Evolutionary conservation across 78 protist species (phyloP), one percentile per base, ranked within the genome.

Genomic region (Polysphondylium violaceum): DNA sequence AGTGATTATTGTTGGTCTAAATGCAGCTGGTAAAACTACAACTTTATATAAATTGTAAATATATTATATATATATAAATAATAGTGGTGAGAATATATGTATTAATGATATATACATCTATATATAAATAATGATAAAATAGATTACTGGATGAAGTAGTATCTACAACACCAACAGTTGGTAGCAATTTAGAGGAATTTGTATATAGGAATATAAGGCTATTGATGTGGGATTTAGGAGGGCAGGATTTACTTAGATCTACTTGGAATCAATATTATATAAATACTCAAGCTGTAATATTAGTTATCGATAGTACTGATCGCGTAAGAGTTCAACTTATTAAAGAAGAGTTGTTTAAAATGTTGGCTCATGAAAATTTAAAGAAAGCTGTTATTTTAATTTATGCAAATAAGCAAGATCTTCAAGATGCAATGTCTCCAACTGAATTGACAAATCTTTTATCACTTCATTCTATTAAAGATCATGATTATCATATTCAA

Each of bases 11-110:
- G 88, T 95, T 38, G 98, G 98, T 21, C 56, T 95, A 19, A 95
- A 93, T 55, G 94, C 91, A 35, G 98, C 97, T 21, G 98, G 98
- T 33, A 96, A 96, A 74, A 96, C 98, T 17, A 96, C 98, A 74
- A 95, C 91, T 2, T 76, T 96, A 31, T 96, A 96, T 63, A 78
- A 92, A 27, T 33, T 86, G 96, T 78, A 47, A 16, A 59, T 59
- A 59, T 8, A n/a, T 17, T 29, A 25, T 3, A 59, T 29, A 58
- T 19, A 58, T 19, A 58, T 1, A 14, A 69, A 29, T 19, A 2
- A 43, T 19, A 55, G 29, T 27, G 9, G 7, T 5, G 21, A 41
- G 29, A 56, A 19, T 19, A 75, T 58, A 44, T 47, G 68, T 69
- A 27, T 5, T 53, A 50, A 33, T 69, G 29, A 47, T 8, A 8